Evolutionary conservation across 176 grass and related monocot species (phyloP), one percentile per base, ranked within the genome.

Genomic region (Zoysia pacifica): DNA sequence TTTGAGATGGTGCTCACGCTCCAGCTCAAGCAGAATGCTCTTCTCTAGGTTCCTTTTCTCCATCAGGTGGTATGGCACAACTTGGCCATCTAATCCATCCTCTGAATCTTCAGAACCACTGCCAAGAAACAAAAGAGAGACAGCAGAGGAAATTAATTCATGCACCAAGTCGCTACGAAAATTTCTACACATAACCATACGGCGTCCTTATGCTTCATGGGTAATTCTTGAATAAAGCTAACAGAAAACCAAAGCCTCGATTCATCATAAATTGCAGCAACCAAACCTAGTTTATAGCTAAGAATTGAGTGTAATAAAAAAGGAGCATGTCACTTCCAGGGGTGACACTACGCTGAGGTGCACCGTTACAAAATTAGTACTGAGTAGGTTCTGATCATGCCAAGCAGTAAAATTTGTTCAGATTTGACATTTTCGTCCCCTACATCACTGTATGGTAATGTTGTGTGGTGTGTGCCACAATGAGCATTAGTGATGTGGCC

Each of bases 1-100:
- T 79, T 88, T 86, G 12, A 92, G 79, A 63, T 90, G 83, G 68
- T 93, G 87, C 70, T 94, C 87, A 15, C 48, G 79, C 16, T 97
- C 90, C 79, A 97, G 83, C 73, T 89, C 87, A 63, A 94, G 83
- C 40, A 97, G 65, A 90, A 94, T 86, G 76, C 84, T 87, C 80
- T 97, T 91, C 45, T 90, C 86, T 36, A 89, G 7, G 51, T 43
- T 82, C 20, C 70, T 81, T 94, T 92, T 94, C 74, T 88, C 86
- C 91, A 93, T 90, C 61, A 94, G 68, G n/a, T 46, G 75, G 77
- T 76, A 72, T 76, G 84, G 59, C 65, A 46, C 48, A 74, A 67
- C 49, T 35, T 72, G 71, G 62, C 45, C 75, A 70, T 69, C 69
- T 20, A 84, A 38, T 79, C 87, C 85, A 70, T 86, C 82, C 44